Evolutionary conservation across 345 rosid species (phyloP).

Genomic region (Rhodamnia rubescens): DNA sequence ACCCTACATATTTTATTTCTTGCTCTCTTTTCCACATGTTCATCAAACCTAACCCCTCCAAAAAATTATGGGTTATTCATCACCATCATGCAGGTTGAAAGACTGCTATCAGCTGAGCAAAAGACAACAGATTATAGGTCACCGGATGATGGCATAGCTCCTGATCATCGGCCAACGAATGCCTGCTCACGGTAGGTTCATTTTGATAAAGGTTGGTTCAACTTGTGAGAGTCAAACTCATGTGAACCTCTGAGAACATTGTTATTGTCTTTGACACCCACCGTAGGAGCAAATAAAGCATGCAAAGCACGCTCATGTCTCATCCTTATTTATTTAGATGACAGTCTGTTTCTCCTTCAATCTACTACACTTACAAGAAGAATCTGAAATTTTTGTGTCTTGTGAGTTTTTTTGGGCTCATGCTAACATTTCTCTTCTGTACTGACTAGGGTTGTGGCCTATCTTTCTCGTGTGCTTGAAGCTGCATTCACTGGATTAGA

Average conservation of each 20-base stretch:
- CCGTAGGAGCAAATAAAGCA: neutral
- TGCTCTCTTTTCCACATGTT: neutral
- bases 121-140: slow-evolving; percentile 87
- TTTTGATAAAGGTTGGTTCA: neutral
- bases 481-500: slow-evolving; percentile 92
- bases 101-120: slow-evolving; percentile 87
- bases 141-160: slow-evolving; percentile 90
- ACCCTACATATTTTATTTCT: neutral
- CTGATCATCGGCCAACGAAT: slow-evolving; percentile 95
- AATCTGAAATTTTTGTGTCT: neutral
- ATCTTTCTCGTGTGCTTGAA: slow-evolving; percentile 95
- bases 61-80: neutral
- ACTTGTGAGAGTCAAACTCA: neutral
- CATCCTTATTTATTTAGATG: neutral
- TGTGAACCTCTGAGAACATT: neutral
- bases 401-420: neutral
- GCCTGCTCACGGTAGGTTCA: slow-evolving; percentile 77
- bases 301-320: neutral
- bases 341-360: neutral
- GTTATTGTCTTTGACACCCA: neutral
- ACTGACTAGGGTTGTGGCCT: slow-evolving; percentile 74
- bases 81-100: slow-evolving; percentile 53
- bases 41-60: neutral
- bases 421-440: neutral
- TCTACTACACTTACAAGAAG: neutral